phyloP scores from a whole-genome alignment of 768 basidiomycete species.

The Boletus sp. region DNA sequence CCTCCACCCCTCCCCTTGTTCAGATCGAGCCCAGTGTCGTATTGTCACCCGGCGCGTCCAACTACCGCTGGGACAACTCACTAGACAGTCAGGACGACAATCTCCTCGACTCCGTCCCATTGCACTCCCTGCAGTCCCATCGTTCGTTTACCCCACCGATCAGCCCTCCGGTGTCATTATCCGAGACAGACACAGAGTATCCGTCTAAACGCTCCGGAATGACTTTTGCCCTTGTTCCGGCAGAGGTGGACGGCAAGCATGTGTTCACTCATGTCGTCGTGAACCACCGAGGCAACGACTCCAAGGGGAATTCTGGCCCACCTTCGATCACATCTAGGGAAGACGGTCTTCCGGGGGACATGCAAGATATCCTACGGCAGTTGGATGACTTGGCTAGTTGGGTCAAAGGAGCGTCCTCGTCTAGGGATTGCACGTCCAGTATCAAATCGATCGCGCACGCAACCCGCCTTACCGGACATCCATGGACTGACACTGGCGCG shows the following conservation, averaged over 20 bases:
- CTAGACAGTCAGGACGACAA: neutral
- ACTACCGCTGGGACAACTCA: neutral
- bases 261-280: constrained; percentile 17
- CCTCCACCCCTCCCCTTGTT: neutral
- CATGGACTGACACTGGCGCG: neutral
- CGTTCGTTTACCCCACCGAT: constrained; percentile 18
- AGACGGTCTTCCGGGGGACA: constrained; percentile 26
- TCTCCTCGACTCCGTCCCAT: neutral
- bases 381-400: constrained; percentile 28
- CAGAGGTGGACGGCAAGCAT: constrained; percentile 10
- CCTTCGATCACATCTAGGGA: neutral
- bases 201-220: constrained; percentile 20
- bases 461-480: neutral
- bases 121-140: neutral
- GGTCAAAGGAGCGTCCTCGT: constrained; percentile 22
- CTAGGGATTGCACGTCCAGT: constrained; percentile 2
- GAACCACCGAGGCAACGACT: neutral
- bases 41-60: neutral
- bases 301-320: neutral
- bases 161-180: constrained; percentile 11
- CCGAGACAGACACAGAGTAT: neutral
- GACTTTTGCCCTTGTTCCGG: constrained; percentile 15
- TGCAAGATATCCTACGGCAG: constrained; percentile 25
- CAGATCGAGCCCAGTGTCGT: neutral
- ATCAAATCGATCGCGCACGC: neutral